Conservation (phyloP, 805 yeast species). For the Myxozyma nipponensis region DNA sequence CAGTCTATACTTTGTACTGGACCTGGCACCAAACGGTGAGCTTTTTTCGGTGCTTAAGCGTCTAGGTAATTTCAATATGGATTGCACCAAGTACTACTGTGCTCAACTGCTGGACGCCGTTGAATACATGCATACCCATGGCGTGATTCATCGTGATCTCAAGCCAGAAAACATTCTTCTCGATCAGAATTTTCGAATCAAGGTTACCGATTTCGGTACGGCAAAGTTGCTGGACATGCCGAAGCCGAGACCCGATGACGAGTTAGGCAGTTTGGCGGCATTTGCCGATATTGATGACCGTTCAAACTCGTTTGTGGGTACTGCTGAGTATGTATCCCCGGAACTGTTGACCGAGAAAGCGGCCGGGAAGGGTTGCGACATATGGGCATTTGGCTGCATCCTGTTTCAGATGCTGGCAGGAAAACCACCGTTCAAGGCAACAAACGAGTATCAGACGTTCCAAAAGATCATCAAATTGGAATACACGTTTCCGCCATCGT, state of each 20-base stretch:
- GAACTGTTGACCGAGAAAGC: slow-evolving; percentile 73
- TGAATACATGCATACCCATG: slow-evolving; percentile 79
- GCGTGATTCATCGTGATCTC: slow-evolving; percentile 88
- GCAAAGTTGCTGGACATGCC: slow-evolving; percentile 63
- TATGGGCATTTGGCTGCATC: slow-evolving; percentile 95
- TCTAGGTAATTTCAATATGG: slow-evolving; percentile 69
- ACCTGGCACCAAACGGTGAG: slow-evolving; percentile 95
- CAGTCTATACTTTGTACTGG: slow-evolving; percentile 84
- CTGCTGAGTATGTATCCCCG: slow-evolving; percentile 95
- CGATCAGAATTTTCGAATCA: slow-evolving; percentile 78
- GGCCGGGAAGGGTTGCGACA: slow-evolving; percentile 78
- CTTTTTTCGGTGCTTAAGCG: slow-evolving; percentile 71
- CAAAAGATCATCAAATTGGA: slow-evolving; percentile 79
- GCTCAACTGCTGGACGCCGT: slow-evolving; percentile 88
- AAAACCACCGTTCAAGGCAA: slow-evolving; percentile 82
- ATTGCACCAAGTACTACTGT: slow-evolving; percentile 73
- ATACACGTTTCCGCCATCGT: slow-evolving; percentile 64
- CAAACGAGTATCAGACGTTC: slow-evolving; percentile 79
- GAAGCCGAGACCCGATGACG: slow-evolving; percentile 4
- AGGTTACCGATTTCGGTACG: slow-evolving; percentile 98
- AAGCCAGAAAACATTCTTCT: slow-evolving; percentile 91
- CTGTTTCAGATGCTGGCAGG: slow-evolving; percentile 80
- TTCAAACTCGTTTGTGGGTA: slow-evolving; percentile 80
- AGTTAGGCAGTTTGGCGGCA: slow-evolving; percentile 33
- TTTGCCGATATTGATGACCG: slow-evolving; percentile 30